Evolutionary conservation across 2,329 filamentous ascomycete genomes (phyloP), one percentile per base, ranked within the genome.

Genomic region (Cercospora sp.): DNA sequence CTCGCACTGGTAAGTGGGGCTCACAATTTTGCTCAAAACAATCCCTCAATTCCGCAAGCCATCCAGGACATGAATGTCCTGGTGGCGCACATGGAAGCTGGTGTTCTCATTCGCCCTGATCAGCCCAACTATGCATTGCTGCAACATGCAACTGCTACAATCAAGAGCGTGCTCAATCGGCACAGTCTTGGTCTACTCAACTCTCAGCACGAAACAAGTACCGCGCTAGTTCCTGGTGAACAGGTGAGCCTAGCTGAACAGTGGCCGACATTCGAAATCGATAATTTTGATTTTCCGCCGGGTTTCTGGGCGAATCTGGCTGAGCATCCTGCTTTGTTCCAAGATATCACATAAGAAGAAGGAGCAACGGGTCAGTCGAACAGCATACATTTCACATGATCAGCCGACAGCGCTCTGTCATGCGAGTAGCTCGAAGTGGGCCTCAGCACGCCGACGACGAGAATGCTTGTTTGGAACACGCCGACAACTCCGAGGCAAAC

Each of bases 281-380:
- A 65, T 1, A 59, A 18, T 13, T 16, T 65, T 5, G 75, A 77
- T 61, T 77, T 78, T 66, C 76, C 78, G 62, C 62, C 73, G 0
- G 75, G 75, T 28, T 79, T 79, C 40, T 79, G 77, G 77, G 63
- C 70, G 16, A 76, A 75, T 69, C 64, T 79, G 3, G 76, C 73
- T 4, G 76, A 74, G 10, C 77, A 79, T 71, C 76, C 77, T 51
- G 70, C 64, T n/a, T 34, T 69, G 18, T 69, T 43, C 21, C 63
- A 55, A 32, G 63, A 63, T 16, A 49, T 45, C 30, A 37, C 53
- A 4, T 65, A 34, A 59, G 18, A 32, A 26, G 24, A 1, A 51
- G 21, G 21, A n/a, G 7, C 21, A 55, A 7, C 16, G 12, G 5
- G 16, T 26, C 21, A 26, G 12, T 3, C 49, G 24, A 9, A 55